Conservation (phyloP, 2,329 filamentous ascomycete species). For the Xylariaceae sp. region DNA sequence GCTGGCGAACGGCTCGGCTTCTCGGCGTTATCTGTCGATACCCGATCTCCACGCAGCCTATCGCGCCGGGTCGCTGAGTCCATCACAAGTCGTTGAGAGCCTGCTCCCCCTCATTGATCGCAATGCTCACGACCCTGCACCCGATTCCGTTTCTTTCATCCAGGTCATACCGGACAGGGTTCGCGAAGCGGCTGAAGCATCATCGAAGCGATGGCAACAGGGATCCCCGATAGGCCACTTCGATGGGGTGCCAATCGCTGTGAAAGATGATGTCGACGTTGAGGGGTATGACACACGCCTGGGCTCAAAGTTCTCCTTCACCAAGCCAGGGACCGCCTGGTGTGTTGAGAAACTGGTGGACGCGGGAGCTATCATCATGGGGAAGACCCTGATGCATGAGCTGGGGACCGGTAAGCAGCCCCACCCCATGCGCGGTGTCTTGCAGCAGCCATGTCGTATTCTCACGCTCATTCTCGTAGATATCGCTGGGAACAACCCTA, state of each 20-base stretch:
- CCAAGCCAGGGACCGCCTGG: background rate
- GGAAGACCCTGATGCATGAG: background rate
- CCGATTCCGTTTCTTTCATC: background rate
- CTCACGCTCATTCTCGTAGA: no score
- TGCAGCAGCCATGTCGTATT: no score
- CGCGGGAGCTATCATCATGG: background rate
- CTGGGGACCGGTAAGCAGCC: background rate
- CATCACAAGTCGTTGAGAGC: background rate
- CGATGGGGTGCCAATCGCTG: background rate
- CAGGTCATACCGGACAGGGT: background rate
- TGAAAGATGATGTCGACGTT: background rate
- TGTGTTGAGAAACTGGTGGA: background rate
- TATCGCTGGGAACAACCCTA: background rate
- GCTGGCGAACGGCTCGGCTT: background rate
- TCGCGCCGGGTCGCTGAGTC: background rate
- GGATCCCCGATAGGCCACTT: background rate
- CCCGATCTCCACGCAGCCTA: background rate
- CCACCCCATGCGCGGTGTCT: no score
- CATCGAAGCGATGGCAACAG: background rate
- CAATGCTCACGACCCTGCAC: background rate
- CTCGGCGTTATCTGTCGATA: no score
- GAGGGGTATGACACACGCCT: background rate
- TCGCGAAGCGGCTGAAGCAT: background rate
- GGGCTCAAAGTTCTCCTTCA: background rate
- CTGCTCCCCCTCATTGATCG: background rate